These are phyloP conservation scores for Vigna nakashimae DNA, from an alignment of 306 rosid species.

Conservation along the genomic window DNA sequence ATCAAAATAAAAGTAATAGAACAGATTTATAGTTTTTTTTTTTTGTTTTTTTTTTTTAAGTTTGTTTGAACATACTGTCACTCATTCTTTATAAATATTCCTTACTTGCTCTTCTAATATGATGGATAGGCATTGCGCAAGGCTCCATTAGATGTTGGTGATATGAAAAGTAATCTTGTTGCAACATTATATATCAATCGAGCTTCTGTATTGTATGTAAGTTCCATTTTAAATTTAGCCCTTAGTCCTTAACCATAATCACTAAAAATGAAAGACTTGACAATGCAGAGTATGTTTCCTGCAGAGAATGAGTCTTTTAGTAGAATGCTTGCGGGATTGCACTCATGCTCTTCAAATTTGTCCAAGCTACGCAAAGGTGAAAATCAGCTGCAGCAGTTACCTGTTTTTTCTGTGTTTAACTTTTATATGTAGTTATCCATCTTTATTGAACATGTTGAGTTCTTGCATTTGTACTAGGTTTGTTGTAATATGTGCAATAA, in stretches of 20 bases:
- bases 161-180: constrained; percentile 62
- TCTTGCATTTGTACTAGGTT: constrained; percentile 26
- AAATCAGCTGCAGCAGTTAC: constrained; percentile 31
- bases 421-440: background rate
- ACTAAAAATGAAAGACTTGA: constrained; percentile 28
- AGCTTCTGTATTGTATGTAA: constrained; percentile 81
- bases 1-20: too few relatives aligned
- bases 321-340: constrained; percentile 78
- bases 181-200: constrained; percentile 77
- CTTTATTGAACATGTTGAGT: constrained; percentile 16
- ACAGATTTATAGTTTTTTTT: background rate
- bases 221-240: constrained; percentile 35
- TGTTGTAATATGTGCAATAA: background rate
- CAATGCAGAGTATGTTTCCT: constrained; percentile 30
- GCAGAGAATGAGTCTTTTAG: constrained; percentile 75
- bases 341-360: constrained; percentile 75
- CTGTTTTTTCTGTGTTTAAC: constrained; percentile 10
- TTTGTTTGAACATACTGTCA: constrained; percentile 9
- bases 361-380: constrained; percentile 80
- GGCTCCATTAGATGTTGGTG: constrained; percentile 71
- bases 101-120: constrained; percentile 18
- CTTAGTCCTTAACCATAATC: background rate
- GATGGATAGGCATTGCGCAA: constrained; percentile 70
- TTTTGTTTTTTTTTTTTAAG: background rate
- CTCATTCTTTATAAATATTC: background rate